Conservation (phyloP, 2,329 filamentous ascomycete species). For the Thyridium curvatum region DNA sequence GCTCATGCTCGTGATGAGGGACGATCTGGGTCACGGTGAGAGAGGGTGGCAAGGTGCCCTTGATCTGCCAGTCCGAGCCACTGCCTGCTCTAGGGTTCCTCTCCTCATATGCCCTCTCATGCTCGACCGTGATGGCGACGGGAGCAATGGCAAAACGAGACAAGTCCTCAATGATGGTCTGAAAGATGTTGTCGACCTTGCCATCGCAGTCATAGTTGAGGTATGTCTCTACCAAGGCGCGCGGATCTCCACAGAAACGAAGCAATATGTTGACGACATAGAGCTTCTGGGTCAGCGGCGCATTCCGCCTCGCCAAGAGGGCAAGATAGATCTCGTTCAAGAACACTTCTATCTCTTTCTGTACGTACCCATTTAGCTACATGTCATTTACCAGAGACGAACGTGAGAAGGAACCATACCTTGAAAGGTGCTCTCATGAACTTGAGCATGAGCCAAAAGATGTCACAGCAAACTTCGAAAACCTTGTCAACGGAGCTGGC, state of each 20-base stretch:
- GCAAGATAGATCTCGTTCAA: constrained; percentile 95
- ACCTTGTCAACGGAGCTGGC: constrained; percentile 87
- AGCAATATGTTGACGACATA: constrained; percentile 85
- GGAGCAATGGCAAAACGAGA: constrained; percentile 79
- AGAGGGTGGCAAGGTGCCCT: constrained; percentile 78
- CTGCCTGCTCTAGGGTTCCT: constrained; percentile 56
- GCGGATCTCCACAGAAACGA: constrained; percentile 76
- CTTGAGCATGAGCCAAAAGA: constrained; percentile 96
- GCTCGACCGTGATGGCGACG: constrained; percentile 64
- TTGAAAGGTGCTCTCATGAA: constrained; percentile 91
- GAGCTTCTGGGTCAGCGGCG: constrained; percentile 84
- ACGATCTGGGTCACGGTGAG: constrained; percentile 73
- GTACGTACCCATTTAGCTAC: constrained; percentile 3
- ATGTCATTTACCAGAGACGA: neutral
- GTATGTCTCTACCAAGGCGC: constrained; percentile 89
- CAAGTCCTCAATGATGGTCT: constrained; percentile 88
- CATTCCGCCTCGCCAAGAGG: constrained; percentile 80
- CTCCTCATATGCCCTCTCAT: constrained; percentile 86
- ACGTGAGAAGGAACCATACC: constrained; percentile 37
- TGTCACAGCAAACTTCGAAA: constrained; percentile 93
- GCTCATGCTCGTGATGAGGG: constrained; percentile 52
- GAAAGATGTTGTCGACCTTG: constrained; percentile 94
- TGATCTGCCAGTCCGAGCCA: constrained; percentile 75
- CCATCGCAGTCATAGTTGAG: constrained; percentile 98
- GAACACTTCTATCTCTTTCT: constrained; percentile 97